phyloP scores from a whole-genome alignment of 1,139 yeast species.

The Yamadazyma oceani region DNA sequence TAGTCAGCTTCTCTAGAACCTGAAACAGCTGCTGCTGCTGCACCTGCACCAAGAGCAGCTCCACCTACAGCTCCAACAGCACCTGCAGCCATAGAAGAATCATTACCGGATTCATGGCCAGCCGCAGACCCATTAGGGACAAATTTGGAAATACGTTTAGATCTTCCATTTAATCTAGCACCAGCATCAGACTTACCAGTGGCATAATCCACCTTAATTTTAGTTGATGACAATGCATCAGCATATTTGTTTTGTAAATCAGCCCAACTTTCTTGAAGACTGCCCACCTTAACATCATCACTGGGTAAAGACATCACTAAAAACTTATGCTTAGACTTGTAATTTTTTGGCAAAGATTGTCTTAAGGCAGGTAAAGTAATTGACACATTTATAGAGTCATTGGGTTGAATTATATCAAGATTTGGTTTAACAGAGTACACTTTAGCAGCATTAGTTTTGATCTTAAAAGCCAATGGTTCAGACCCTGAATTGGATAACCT shows the following conservation, averaged over 20 bases:
- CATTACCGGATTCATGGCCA: constrained; percentile 4
- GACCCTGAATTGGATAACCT: constrained; percentile 11
- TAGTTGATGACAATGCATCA: constrained; percentile 6
- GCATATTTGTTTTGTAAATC: constrained; percentile 15
- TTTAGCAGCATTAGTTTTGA: constrained; percentile 19
- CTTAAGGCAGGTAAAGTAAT: constrained; percentile 17
- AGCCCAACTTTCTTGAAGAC: constrained; percentile 14
- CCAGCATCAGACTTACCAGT: constrained; percentile 6
- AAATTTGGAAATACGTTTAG: constrained; percentile 19
- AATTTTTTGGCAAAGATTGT: constrained; percentile 16
- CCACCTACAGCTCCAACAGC: constrained; percentile 12
- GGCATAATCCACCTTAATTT: constrained; percentile 13
- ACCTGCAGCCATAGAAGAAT: constrained; percentile 6
- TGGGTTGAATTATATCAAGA: constrained; percentile 12
- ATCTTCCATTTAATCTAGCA: constrained; percentile 16
- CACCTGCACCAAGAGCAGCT: constrained; percentile 12
- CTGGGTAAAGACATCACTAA: constrained; percentile 17
- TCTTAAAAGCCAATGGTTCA: constrained; percentile 16
- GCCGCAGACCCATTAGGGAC: constrained; percentile 17
- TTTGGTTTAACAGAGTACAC: constrained; percentile 20
- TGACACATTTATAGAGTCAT: constrained; percentile 11
- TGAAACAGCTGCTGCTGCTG: constrained; percentile 7
- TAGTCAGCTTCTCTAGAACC: background rate
- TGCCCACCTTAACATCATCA: constrained; percentile 9
- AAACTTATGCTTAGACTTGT: constrained; percentile 17